These are phyloP conservation scores for Grosmannia clavigera DNA, from an alignment of 2,329 filamentous ascomycete genomes.

Conservation along the genomic window DNA sequence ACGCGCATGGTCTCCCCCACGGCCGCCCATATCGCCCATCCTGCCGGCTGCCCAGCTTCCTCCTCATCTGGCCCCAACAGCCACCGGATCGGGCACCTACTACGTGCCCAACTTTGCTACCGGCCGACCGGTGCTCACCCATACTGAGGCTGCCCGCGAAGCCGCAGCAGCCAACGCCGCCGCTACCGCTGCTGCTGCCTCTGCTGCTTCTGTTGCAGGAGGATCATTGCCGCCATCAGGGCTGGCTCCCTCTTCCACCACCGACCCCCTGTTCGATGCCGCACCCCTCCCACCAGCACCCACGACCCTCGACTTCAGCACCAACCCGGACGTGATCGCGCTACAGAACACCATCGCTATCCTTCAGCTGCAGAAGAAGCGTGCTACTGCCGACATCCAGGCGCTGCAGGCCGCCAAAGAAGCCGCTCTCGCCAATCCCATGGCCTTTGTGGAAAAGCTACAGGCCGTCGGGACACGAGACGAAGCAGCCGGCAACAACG, in stretches of 20 bases:
- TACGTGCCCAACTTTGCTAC: slow-evolving; percentile 11
- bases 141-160: slow-evolving; percentile 7
- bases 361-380: slow-evolving; percentile 72
- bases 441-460: slow-evolving; percentile 59
- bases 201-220: background rate
- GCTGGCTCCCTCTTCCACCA: background rate
- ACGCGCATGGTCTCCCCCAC: slow-evolving; percentile 30
- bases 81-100: slow-evolving; percentile 16
- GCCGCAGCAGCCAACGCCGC: slow-evolving; percentile 3
- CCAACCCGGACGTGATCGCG: slow-evolving; percentile 78
- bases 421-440: slow-evolving; percentile 57
- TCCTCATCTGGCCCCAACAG: slow-evolving; percentile 20
- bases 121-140: slow-evolving; percentile 10
- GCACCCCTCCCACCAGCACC: slow-evolving; percentile 30
- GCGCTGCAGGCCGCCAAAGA: slow-evolving; percentile 57
- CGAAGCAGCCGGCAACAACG: slow-evolving; percentile 16
- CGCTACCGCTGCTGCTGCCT: background rate
- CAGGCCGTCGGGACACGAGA: slow-evolving; percentile 15
- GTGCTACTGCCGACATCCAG: slow-evolving; percentile 63
- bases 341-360: slow-evolving; percentile 76
- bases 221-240: background rate
- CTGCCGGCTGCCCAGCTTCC: slow-evolving; percentile 28
- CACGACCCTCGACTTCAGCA: slow-evolving; percentile 42
- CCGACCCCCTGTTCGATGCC: background rate
- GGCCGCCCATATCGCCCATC: slow-evolving; percentile 42